These are phyloP conservation scores for Crucihimalaya himalaica DNA, from an alignment of 345 rosid species.

Conservation along the genomic window DNA sequence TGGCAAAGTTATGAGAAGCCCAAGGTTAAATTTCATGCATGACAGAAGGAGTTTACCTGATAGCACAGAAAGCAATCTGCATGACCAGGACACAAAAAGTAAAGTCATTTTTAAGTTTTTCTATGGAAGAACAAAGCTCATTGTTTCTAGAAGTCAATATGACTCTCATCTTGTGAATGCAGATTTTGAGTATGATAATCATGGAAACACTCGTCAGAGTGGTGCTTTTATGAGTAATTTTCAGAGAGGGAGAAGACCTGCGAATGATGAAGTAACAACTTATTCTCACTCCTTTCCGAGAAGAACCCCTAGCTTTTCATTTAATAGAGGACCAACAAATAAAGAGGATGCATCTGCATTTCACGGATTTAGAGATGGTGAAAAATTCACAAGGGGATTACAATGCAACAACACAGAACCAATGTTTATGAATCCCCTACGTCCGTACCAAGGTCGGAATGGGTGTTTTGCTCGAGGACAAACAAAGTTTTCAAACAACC, in stretches of 20 bases:
- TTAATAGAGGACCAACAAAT: constrained; percentile 57
- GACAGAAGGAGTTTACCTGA: constrained; percentile 68
- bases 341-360: constrained; percentile 60
- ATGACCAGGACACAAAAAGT: constrained; percentile 57
- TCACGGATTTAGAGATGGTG: constrained; percentile 60
- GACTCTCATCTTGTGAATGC: constrained; percentile 43
- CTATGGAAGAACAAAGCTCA: constrained; percentile 39
- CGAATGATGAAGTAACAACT: constrained; percentile 46
- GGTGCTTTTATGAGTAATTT: constrained; percentile 53
- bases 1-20: constrained; percentile 52
- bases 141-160: constrained; percentile 46
- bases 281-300: constrained; percentile 49
- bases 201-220: constrained; percentile 49
- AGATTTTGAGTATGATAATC: constrained; percentile 52
- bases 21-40: constrained; percentile 54
- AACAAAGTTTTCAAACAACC: constrained; percentile 53
- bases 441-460: constrained; percentile 59
- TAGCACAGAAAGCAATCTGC: constrained; percentile 44
- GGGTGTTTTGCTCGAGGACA: constrained; percentile 57
- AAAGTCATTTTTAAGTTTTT: constrained; percentile 48
- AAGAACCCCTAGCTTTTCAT: constrained; percentile 56
- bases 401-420: constrained; percentile 52
- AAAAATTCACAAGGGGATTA: constrained; percentile 55
- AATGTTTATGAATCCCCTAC: constrained; percentile 48
- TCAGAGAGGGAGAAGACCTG: constrained; percentile 62